These are phyloP conservation scores for Didymella keratinophila DNA, from an alignment of 2,329 filamentous ascomycete genomes.

Conservation along the genomic window DNA sequence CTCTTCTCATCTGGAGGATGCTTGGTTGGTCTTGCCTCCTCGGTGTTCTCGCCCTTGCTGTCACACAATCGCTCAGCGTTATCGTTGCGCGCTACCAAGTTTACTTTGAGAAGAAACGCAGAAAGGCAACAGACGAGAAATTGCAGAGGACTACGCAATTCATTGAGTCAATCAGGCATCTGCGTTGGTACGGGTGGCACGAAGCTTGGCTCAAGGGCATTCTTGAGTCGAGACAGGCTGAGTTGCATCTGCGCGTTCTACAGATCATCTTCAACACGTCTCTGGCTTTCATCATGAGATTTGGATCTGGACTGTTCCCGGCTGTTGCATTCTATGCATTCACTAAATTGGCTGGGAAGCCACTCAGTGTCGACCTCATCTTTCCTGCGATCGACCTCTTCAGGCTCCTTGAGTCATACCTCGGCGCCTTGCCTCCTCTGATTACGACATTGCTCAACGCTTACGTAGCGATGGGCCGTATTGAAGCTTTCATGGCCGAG, in stretches of 20 bases:
- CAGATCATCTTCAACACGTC: constrained; percentile 68
- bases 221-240: constrained; percentile 71
- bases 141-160: constrained; percentile 85
- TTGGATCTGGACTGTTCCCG: constrained; percentile 78
- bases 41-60: constrained; percentile 72
- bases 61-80: constrained; percentile 74
- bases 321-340: constrained; percentile 84
- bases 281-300: constrained; percentile 73
- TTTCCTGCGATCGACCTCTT: constrained; percentile 89
- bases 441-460: constrained; percentile 82
- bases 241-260: constrained; percentile 70
- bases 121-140: constrained; percentile 77
- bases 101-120: constrained; percentile 73
- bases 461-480: constrained; percentile 79
- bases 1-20: constrained; percentile 76
- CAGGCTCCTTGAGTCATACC: constrained; percentile 72
- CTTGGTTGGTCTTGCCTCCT: constrained; percentile 82
- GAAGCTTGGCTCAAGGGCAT: constrained; percentile 75
- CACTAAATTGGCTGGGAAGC: constrained; percentile 72
- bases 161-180: constrained; percentile 82
- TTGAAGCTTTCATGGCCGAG: constrained; percentile 87
- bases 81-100: constrained; percentile 72
- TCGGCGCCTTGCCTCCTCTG: constrained; percentile 77
- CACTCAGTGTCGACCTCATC: constrained; percentile 79
- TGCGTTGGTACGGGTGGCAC: constrained; percentile 86